Conservation (phyloP, 225 moss, liverwort and hornwort genomes). For the Polytrichum commune region DNA sequence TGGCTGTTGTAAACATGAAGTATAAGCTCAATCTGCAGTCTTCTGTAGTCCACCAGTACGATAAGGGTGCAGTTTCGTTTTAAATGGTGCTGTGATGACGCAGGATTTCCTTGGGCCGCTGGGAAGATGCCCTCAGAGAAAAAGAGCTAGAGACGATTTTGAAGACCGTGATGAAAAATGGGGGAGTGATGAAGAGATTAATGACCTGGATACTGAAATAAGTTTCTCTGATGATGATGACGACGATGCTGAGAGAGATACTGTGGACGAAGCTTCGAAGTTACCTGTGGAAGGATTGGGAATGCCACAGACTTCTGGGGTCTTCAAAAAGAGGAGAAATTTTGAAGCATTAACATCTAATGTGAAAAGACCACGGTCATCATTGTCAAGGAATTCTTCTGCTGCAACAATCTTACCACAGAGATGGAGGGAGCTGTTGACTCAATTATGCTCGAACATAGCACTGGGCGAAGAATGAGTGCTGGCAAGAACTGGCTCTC, state of each 20-base stretch:
- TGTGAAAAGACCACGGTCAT: constrained; percentile 28
- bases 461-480: background rate
- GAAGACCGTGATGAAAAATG: constrained; percentile 7
- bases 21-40: too few relatives aligned
- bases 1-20: too few relatives aligned
- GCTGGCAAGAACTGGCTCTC: background rate
- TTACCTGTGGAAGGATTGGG: constrained; percentile 24
- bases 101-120: constrained; percentile 28
- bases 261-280: constrained; percentile 10
- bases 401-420: constrained; percentile 30
- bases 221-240: constrained; percentile 35
- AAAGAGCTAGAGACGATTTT: constrained; percentile 4
- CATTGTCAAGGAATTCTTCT: constrained; percentile 15
- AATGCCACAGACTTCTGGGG: constrained; percentile 9
- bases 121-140: constrained; percentile 17
- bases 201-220: constrained; percentile 47
- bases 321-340: constrained; percentile 15
- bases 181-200: constrained; percentile 15
- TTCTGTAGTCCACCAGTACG: too few relatives aligned
- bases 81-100: background rate
- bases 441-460: constrained; percentile 16
- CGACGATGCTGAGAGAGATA: constrained; percentile 3
- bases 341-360: constrained; percentile 4
- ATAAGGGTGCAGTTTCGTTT: too few relatives aligned
- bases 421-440: constrained; percentile 51